Base-by-base conservation (phyloP, 83 land plant genomes). In the Larix sibirica region DNA sequence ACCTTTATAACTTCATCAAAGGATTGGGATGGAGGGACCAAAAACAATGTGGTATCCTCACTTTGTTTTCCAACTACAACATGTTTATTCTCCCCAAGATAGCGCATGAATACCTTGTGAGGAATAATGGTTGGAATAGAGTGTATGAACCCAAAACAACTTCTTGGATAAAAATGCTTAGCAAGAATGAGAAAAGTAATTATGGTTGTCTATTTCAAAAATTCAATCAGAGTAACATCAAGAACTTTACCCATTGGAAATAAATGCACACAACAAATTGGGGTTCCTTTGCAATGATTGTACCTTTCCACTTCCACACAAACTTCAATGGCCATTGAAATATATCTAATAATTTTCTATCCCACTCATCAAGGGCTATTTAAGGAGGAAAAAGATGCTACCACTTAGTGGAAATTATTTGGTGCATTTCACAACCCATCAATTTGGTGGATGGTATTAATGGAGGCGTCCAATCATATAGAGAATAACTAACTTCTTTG, bases 191-290 rank as follows among this genome's bases (percentile, higher is more conserved):
- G 94, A 71, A 95, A 82, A 63, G 89, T 90, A 58, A 96, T 95
- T 64, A 93, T 87, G 47, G 97, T 92, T 26, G 97, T 91, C 87
- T 96, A 95, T 66, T 95, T 86, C 26, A 95, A 68, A 36, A 84
- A 79, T 36, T 93, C 96, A 17, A 96, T 95, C 96, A 95, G 60
- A 79, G 82, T 82, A 28, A 87, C 79, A 65, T 93, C 97, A 62
- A 28, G 28, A 28, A 91, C 91, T 81, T 92, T 92, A 68, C 95
- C 94, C 33, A 95, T 94, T 65, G 96, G 93, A 87, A 92, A 91
- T 79, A 98, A 95, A 10, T 94, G 92, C 23, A 95, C 98, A 63
- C 91, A 96, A 85, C 99, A 97, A 69, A 97, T 89, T 78, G 93
- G 88, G 38, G 94, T 94, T 54, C 99, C 98, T 63, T 96, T 83